Evolutionary conservation across 768 basidiomycete species (phyloP).

Genomic region (Auricularia sp.): DNA sequence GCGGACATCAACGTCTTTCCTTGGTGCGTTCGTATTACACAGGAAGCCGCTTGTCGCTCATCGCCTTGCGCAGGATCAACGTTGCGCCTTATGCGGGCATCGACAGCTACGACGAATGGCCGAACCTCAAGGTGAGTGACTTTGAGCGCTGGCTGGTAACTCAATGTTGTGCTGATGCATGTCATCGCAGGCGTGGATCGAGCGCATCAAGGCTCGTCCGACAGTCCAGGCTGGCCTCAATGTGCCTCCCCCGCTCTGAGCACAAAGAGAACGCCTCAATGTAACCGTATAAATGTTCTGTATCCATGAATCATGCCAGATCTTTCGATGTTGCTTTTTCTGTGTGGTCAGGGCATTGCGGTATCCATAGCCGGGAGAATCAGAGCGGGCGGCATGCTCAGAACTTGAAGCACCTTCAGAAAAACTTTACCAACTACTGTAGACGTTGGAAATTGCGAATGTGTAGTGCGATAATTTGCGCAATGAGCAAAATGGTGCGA

Average conservation of each 20-base stretch:
- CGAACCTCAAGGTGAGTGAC: constrained; percentile 41
- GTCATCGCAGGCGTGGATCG: constrained; percentile 30
- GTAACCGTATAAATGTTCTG: background rate
- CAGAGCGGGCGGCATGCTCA: too few relatives aligned
- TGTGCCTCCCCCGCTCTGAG: constrained; percentile 14
- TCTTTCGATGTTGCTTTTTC: too few relatives aligned
- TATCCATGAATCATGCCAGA: too few relatives aligned
- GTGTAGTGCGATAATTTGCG: too few relatives aligned
- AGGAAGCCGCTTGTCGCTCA: background rate
- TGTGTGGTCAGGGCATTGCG: too few relatives aligned
- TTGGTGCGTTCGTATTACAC: constrained; percentile 35
- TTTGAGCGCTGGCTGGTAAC: background rate
- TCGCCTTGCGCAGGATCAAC: background rate
- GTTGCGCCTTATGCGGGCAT: constrained; percentile 31
- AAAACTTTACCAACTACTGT: too few relatives aligned
- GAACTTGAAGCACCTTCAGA: too few relatives aligned
- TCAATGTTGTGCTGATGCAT: background rate
- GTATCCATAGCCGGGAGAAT: too few relatives aligned
- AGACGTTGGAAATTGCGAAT: too few relatives aligned
- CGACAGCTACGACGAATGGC: constrained; percentile 52
- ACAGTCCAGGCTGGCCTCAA: constrained; percentile 25
- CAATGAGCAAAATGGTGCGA: too few relatives aligned
- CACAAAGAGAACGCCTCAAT: background rate
- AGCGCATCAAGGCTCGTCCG: constrained; percentile 27
- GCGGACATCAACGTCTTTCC: constrained; percentile 64